Base-by-base conservation (phyloP, 768 basidiomycete genomes). In the Obba rivulosa region DNA sequence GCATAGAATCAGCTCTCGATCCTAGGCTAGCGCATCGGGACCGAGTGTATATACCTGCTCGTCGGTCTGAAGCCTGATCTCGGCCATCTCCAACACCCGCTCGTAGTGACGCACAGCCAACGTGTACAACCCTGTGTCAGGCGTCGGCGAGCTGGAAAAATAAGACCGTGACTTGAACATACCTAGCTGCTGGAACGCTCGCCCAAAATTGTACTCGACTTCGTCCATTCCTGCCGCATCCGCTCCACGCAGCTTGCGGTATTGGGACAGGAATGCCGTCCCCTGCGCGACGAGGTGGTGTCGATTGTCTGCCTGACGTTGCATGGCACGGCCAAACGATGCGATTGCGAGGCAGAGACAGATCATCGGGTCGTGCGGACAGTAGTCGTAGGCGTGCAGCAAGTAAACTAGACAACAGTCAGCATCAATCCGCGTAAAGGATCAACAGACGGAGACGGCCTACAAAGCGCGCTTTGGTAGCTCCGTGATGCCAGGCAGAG, bases 161-260 rank as follows among this genome's bases (percentile, higher is more conserved):
- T 18, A 5, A 25, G 8, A 9, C n/a, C n/a, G n/a, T n/a, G n/a
- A 21, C 11, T 40, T 9, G 31, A 1, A 57, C 77, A 46, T 52
- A 92, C 92, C 89, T n/a, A 96, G 72, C 50, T 93, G 88, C 61
- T 98, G 95, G 62, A 96, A 98, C 1, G 83, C 80, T 40, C 95
- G 75, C 0, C 86, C 95, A 60, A 94, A 89, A 64, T 99, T 99
- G 63, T 79, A 97, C 49, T 99, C 91, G 3, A 95, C 84, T 64
- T 98, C 94, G 23, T 81, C 77, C 20, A 76, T 55, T 2, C 69
- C 72, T 2, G 70, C 64, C 2, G 65, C 63, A 41, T 70, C 69
- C 2, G 56, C 66, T 37, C 69, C 71, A 13, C 85, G 75, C 2
- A 87, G 59, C n/a, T 73, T 71, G 16, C 92, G 79, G 64, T 98